phyloP scores from a whole-genome alignment of 1,284 basidiomycete species.

The Rhodotorula sp. region DNA sequence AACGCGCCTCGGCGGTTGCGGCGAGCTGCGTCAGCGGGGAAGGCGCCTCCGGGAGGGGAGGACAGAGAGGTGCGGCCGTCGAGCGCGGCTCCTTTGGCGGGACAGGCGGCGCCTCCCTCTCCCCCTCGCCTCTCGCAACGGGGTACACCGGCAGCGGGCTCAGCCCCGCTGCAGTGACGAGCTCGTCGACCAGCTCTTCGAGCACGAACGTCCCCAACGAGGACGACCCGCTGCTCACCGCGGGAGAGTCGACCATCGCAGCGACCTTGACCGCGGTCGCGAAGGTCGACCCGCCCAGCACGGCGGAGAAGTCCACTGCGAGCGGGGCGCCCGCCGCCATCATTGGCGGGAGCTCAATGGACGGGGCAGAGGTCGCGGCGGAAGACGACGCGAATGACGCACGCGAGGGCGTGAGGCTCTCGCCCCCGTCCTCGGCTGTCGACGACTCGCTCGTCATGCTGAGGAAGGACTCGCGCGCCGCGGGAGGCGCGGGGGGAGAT shows the following conservation, averaged over 20 bases:
- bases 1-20: no score
- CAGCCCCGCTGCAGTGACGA: neutral
- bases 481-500: neutral
- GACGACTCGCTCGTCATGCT: neutral
- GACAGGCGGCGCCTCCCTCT: neutral
- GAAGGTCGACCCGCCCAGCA: neutral
- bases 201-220: conserved; percentile 12
- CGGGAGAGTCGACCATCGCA: neutral
- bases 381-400: neutral
- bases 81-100: conserved; percentile 11
- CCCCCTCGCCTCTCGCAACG: neutral
- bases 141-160: neutral
- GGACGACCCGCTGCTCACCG: neutral
- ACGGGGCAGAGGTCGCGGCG: neutral
- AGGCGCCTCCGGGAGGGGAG: no score
- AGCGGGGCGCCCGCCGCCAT: neutral
- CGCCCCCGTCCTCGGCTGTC: neutral
- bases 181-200: conserved; percentile 3
- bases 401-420: no score
- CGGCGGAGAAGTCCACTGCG: neutral
- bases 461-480: neutral
- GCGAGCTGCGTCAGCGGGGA: no score
- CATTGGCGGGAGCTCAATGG: neutral
- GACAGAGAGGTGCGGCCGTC: neutral
- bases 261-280: neutral